Conservation (phyloP, 2,329 filamentous ascomycete species). For the Sarocladium brachiariae region DNA sequence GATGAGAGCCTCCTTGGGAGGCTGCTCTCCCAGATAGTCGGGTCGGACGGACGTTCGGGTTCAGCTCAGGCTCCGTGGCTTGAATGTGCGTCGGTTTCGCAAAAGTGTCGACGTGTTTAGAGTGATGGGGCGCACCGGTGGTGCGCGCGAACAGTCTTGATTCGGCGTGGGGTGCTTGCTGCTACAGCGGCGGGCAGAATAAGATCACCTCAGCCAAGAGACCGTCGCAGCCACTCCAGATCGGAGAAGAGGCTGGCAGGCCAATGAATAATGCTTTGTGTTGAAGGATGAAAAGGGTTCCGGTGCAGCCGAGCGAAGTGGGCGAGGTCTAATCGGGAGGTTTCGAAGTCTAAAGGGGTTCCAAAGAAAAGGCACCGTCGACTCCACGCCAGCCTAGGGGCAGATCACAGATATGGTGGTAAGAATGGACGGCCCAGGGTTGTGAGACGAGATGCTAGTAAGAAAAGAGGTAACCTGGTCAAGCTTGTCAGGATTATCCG, state of each 20-base stretch:
- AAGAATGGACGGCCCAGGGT: background rate
- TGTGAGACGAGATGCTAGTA: background rate
- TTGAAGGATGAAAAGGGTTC: background rate
- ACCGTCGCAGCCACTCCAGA: background rate
- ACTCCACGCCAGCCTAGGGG: no score
- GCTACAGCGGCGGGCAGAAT: no score
- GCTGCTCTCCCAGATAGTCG: background rate
- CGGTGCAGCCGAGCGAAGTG: background rate
- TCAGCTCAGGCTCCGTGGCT: constrained; percentile 7
- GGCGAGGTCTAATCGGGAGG: background rate
- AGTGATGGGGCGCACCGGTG: background rate
- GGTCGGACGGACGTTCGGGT: constrained; percentile 2
- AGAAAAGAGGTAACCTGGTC: background rate
- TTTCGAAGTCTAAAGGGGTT: background rate
- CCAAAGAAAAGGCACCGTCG: background rate
- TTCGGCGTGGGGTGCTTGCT: no score
- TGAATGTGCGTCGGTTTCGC: background rate
- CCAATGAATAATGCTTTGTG: background rate
- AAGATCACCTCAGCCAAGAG: no score
- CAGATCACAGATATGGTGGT: background rate
- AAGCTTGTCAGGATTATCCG: no score
- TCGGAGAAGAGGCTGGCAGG: background rate
- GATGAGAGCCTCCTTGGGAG: constrained; percentile 1
- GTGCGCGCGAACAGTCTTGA: no score
- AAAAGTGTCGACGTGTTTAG: background rate